phyloP scores from a whole-genome alignment of 2,329 filamentous ascomycete genomes.

The Epichloe coenophiala region DNA sequence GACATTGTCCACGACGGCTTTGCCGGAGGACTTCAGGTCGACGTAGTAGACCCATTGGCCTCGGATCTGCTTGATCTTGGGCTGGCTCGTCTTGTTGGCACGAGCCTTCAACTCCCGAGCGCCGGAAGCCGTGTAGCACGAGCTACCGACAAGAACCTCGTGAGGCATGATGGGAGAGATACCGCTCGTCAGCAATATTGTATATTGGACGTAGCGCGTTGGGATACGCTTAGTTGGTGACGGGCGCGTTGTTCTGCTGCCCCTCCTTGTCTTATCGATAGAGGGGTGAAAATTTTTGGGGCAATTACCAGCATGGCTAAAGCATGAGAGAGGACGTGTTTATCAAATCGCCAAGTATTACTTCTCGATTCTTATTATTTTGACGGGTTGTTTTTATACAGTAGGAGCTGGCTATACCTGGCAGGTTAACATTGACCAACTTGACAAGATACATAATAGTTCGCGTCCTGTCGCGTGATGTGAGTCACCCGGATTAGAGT shows the following conservation, averaged over 20 bases:
- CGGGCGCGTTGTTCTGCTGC: constrained; percentile 1
- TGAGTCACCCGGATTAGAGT: too few species aligned
- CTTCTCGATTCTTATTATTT: too few species aligned
- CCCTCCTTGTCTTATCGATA: constrained; percentile 9
- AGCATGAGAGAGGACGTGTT: too few species aligned
- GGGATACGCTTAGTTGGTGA: not conserved
- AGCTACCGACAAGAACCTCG: constrained; percentile 25
- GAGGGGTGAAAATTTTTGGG: constrained; percentile 11
- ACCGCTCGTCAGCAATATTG: constrained; percentile 2
- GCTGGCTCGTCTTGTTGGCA: constrained; percentile 28
- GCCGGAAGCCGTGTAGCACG: constrained; percentile 36
- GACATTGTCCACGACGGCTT: constrained; percentile 29
- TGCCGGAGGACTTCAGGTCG: constrained; percentile 37
- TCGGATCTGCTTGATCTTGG: constrained; percentile 33
- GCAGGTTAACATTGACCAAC: too few species aligned
- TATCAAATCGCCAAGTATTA: too few species aligned
- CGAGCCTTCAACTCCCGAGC: constrained; percentile 30
- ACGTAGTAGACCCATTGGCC: constrained; percentile 55
- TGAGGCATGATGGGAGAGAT: constrained; percentile 17
- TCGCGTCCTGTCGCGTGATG: too few species aligned
- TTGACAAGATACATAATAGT: too few species aligned
- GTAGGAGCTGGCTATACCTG: too few species aligned
- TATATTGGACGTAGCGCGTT: not conserved
- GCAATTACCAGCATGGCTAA: not conserved
- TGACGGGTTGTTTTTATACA: too few species aligned